Percentiles rank a stretch among this genome's conserved stretches.
phyloP scores from a whole-genome alignment of 176 grass and related monocot genomes.

The Eleusine coracana region DNA sequence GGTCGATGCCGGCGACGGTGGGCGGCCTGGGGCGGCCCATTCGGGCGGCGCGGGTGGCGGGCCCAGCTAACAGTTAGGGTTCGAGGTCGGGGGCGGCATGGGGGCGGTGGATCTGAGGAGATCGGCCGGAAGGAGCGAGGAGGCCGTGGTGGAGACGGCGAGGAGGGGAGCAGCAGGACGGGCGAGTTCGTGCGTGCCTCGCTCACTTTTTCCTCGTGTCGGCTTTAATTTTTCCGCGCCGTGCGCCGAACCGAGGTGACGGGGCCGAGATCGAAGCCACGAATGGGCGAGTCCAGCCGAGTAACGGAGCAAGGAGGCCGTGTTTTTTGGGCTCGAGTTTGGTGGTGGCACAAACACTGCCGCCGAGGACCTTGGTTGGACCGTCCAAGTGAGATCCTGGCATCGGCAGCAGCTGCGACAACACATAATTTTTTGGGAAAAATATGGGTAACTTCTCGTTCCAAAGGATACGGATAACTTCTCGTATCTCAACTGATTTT shows the following conservation, averaged over 20 bases:
- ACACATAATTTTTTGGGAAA: no score
- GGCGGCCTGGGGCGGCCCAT: slow-evolving; percentile 64
- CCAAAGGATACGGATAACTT: background rate
- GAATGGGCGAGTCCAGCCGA: background rate
- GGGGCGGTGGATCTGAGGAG: slow-evolving; percentile 40
- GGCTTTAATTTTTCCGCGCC: slow-evolving; percentile 50
- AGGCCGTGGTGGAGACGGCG: slow-evolving; percentile 35
- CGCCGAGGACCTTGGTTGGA: background rate
- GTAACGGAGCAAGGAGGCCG: background rate
- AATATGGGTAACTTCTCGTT: background rate
- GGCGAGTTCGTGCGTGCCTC: slow-evolving; percentile 46
- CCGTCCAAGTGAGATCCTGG: background rate
- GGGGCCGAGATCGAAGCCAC: background rate
- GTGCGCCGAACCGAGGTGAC: background rate
- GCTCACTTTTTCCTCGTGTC: slow-evolving; percentile 22
- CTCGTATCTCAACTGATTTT: background rate
- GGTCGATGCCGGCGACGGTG: slow-evolving; percentile 53
- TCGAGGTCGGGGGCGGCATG: slow-evolving; percentile 3
- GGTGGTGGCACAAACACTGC: background rate
- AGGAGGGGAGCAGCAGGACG: slow-evolving; percentile 3
- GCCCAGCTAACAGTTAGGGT: background rate
- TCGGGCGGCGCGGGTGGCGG: background rate
- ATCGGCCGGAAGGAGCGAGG: slow-evolving; percentile 27
- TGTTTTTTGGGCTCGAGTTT: background rate
- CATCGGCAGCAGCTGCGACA: background rate